Evolutionary conservation across 2,329 filamentous ascomycete genomes (phyloP).

Genomic region (Ceratocystiopsis sp.): DNA sequence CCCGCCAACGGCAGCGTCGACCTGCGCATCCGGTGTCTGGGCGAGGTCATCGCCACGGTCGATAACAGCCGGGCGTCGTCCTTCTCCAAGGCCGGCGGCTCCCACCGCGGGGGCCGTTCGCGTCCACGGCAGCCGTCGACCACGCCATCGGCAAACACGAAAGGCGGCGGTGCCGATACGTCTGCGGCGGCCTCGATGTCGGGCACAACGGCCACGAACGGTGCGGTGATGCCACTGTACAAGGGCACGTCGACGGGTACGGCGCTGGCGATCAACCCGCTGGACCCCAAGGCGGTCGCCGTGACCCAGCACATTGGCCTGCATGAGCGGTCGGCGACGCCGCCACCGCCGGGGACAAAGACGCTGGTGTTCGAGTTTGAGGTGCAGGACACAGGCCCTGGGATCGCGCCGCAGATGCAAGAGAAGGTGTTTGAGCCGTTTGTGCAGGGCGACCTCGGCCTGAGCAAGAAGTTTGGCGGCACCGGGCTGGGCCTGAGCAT

Average conservation of each 20-base stretch:
- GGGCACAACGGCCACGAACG: slow-evolving; percentile 3
- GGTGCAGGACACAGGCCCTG: slow-evolving; percentile 74
- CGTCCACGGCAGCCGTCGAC: slow-evolving; percentile 21
- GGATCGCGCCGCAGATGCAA: slow-evolving; percentile 63
- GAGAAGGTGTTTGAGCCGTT: slow-evolving; percentile 85
- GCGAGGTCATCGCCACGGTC: slow-evolving; percentile 31
- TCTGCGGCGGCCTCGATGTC: slow-evolving; percentile 5
- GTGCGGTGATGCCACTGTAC: slow-evolving; percentile 7
- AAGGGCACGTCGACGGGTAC: slow-evolving; percentile 25
- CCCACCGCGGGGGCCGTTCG: slow-evolving; percentile 22
- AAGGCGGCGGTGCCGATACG: slow-evolving; percentile 9
- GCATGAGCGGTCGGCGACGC: slow-evolving; percentile 39
- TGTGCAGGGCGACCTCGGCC: slow-evolving; percentile 74
- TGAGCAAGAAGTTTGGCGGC: slow-evolving; percentile 81
- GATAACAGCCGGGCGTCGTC: slow-evolving; percentile 36
- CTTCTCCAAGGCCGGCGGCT: slow-evolving; percentile 28
- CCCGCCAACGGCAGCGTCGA: slow-evolving; percentile 58
- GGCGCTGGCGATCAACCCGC: slow-evolving; percentile 44
- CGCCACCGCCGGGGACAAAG: slow-evolving; percentile 43
- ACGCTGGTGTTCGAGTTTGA: slow-evolving; percentile 72
- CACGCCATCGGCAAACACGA: slow-evolving; percentile 33
- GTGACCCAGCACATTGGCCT: slow-evolving; percentile 29
- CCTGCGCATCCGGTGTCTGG: slow-evolving; percentile 57
- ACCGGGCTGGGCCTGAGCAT: slow-evolving; percentile 81
- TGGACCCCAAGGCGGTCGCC: slow-evolving; percentile 32